These are phyloP conservation scores for Metschnikowia hibisci DNA, from an alignment of 805 yeast genomes.

Conservation along the genomic window DNA sequence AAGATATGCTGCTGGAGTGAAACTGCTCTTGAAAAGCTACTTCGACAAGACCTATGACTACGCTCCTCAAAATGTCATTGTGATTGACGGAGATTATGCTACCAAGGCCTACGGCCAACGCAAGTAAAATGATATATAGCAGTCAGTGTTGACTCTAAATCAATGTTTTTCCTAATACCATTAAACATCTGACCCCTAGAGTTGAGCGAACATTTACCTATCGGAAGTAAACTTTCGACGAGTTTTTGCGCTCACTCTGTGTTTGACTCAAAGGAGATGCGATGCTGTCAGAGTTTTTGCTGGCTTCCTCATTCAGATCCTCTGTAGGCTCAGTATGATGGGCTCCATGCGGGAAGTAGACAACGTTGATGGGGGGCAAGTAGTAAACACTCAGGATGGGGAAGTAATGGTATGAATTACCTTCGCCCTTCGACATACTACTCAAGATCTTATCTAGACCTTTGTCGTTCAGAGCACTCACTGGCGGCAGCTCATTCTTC, in stretches of 20 bases:
- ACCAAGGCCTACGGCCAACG: conserved; percentile 67
- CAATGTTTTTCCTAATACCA: neutral
- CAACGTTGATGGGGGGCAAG: conserved; percentile 52
- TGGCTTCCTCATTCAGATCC: neutral
- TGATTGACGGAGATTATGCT: conserved; percentile 66
- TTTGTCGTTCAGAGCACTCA: conserved; percentile 1
- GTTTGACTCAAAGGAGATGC: conserved; percentile 2
- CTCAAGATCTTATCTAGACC: conserved; percentile 10
- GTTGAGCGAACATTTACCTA: neutral
- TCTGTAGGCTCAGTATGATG: conserved; percentile 29
- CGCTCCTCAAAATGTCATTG: conserved; percentile 72
- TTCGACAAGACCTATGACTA: conserved; percentile 61
- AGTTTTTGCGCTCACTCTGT: conserved; percentile 5
- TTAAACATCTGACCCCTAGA: neutral
- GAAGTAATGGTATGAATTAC: conserved; percentile 41
- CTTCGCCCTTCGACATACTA: conserved; percentile 6
- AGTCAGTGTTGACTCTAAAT: neutral
- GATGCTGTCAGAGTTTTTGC: neutral
- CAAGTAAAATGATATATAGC: conserved; percentile 9
- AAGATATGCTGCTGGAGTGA: conserved; percentile 68
- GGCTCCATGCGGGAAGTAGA: conserved; percentile 52
- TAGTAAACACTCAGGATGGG: conserved; percentile 50
- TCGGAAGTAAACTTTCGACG: conserved; percentile 14
- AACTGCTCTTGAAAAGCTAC: conserved; percentile 59
- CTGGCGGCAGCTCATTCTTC: conserved; percentile 1